Evolutionary conservation across 192 early-diverging fungal genomes (phyloP), one percentile per base, ranked within the genome.

Genomic region (Haplosporangium gracile): DNA sequence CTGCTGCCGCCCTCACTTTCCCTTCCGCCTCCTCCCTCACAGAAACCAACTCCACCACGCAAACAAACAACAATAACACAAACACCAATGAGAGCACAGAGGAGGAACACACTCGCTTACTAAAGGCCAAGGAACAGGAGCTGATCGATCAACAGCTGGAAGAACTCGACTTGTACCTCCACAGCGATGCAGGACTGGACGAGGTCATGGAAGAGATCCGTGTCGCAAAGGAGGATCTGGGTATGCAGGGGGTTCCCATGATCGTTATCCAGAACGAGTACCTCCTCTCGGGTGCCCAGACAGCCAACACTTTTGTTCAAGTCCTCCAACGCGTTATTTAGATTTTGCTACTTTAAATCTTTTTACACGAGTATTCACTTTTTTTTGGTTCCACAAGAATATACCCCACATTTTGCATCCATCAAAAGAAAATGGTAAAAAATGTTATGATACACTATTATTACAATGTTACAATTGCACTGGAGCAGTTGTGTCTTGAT

Each of bases 231-330:
- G 65, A 76, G 22, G 72, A 81, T 16, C 10, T 81, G 49, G 74
- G 68, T 16, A 40, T 81, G 24, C 80, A 81, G 26, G 80, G 80
- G n/a, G 80, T 81, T 1, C 80, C 80, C 29, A 55, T 74, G 7
- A 81, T 74, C 8, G 34, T 81, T 9, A 74, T 81, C 29, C 80
- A 81, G 51, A 81, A 76, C 74, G 75, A 60, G n/a, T 81, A 81
- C 36, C 74, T 81, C 2, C 24, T 81, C 11, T 74, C 74, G 2
- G 80, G 80, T 53, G 74, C 74, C 4, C 80, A 81, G 29, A 69
- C 75, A 29, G 4, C 74, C 16, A 24, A 57, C 7, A 81, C 80
- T 10, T 76, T 81, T 76, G 74, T 81, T 29, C 74, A 81, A 29
- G 43, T 81, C 43, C 75, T 81, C 18, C 75, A 81, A 40, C 80